Conservation (phyloP, 148 eudicot genomes). For the Vaccinium darrowii region DNA sequence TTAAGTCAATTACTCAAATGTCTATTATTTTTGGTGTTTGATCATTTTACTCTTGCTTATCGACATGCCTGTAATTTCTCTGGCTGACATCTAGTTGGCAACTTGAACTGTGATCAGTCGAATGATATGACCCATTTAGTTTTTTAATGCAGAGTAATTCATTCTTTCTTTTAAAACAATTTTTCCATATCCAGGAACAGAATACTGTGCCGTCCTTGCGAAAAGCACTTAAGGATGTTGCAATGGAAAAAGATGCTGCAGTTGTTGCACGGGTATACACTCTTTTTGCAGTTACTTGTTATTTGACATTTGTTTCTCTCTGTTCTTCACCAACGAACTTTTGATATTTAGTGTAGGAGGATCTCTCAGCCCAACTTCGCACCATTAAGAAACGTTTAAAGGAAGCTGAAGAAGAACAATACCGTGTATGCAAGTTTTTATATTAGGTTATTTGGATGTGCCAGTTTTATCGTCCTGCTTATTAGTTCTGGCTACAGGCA, state of each 20-base stretch:
- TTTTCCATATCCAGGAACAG: conserved; percentile 60
- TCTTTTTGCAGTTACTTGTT: neutral
- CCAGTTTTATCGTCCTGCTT: conserved; percentile 17
- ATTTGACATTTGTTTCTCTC: neutral
- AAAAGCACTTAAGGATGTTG: conserved; percentile 91
- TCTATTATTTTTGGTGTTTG: neutral
- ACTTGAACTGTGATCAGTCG: neutral
- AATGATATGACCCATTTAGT: neutral
- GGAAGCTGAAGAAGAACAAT: conserved; percentile 98
- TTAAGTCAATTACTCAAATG: neutral
- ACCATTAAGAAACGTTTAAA: conserved; percentile 72
- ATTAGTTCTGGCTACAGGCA: conserved; percentile 56
- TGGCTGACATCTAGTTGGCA: neutral
- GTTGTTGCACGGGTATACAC: conserved; percentile 87
- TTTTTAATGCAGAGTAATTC: neutral
- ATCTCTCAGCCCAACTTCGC: conserved; percentile 86
- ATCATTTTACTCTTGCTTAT: neutral
- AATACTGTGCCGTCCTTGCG: conserved; percentile 79
- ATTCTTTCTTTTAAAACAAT: neutral
- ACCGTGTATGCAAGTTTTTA: conserved; percentile 52
- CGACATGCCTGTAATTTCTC: neutral
- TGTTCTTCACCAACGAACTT: conserved; percentile 22
- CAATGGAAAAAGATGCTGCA: conserved; percentile 99
- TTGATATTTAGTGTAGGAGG: conserved; percentile 69
- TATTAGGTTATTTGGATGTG: neutral